Base-by-base conservation (phyloP, 495 filamentous ascomycete species). In the Hyaloscypha finlandica region DNA sequence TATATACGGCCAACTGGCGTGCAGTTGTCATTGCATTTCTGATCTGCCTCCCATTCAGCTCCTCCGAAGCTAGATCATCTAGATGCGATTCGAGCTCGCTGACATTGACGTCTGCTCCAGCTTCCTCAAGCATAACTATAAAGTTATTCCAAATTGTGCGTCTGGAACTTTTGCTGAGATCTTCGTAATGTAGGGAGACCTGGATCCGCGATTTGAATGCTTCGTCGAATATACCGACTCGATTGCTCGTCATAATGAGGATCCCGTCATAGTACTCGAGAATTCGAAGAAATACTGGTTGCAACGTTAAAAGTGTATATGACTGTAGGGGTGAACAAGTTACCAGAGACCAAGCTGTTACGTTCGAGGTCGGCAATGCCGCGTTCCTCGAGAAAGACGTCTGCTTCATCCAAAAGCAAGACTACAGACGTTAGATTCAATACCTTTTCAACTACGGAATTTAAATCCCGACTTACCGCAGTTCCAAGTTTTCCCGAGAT, bases 281-380 rank as follows among this genome's bases (percentile, higher is more conserved):
- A 0, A 69, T 56, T 5, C 75, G 74, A 0, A 78, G 64, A 42
- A 78, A 77, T 35, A 80, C 63, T 54, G 48, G 3, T 55, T 48
- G 2, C 42, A 48, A 48, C 42, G 42, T 48, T n/a, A 48, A 48
- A 48, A 48, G 42, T 48, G 42, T 48, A 48, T 48, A 48, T 48
- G 42, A 48, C 2, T 11, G 42, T n/a, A 48, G 42, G 42, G 42
- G n/a, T 48, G 42, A 88, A 87, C 0, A 85, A 77, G 55, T 60
- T 67, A 64, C 76, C 75, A 0, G 82, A 81, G 1, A 85, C 81
- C 3, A 86, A 73, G 0, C 75, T 75, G 66, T 86, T 87, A 8
- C 81, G 73, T 11, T 77, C 62, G 8, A 85, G 70, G 56, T 86
- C 80, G 6, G 73, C 65, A 0, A 73, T 53, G 3, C 53, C 72